Base-by-base conservation (phyloP, 805 yeast genomes). In the Suhomyces sp. region DNA sequence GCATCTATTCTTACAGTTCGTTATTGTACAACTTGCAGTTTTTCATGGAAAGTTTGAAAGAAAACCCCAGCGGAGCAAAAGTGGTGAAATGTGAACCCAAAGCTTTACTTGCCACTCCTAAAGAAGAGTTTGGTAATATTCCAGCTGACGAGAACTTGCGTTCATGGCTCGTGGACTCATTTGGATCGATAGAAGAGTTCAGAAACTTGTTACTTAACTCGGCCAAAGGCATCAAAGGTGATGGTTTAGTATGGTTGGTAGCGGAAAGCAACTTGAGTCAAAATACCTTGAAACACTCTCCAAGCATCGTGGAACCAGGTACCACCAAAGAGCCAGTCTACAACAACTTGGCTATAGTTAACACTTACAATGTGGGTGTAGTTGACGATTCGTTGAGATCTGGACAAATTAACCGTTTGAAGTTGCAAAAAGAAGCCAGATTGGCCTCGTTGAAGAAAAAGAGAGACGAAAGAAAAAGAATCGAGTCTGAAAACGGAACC, bases 211-310 rank as follows among this genome's bases (percentile, higher is more conserved):
- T 94, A 44, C 64, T 88, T 54, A 80, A 82, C 53, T 84, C 94
- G 1, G 90, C 93, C 9, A 71, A 76, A 48, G 80, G 87, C 4
- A 81, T 90, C 55, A 83, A 86, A 55, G 97, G 98, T 48, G 93
- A 90, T 68, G 99, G 99, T 3, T 85, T 80, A 70, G 88, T 92
- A 9, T 94, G 97, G 94, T 74, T 94, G 17, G 86, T 91, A 22
- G 96, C 93, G 53, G 78, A 77, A 69, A 76, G 67, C 13, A 66
- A 66, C 45, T 61, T 65, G 52, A 60, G 71, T 19, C 72, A 71
- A 49, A 57, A 57, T 41, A 58, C 63, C 24, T 56, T 66, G 58
- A 65, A 63, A 42, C 57, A 55, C 45, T 49, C 52, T 15, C 59
- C 56, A 17, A 50, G 51, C 26, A 46, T 50, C 15, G 53, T 54